Conservation (phyloP, 805 yeast genomes). For the Nakazawaea ishiwadae region DNA sequence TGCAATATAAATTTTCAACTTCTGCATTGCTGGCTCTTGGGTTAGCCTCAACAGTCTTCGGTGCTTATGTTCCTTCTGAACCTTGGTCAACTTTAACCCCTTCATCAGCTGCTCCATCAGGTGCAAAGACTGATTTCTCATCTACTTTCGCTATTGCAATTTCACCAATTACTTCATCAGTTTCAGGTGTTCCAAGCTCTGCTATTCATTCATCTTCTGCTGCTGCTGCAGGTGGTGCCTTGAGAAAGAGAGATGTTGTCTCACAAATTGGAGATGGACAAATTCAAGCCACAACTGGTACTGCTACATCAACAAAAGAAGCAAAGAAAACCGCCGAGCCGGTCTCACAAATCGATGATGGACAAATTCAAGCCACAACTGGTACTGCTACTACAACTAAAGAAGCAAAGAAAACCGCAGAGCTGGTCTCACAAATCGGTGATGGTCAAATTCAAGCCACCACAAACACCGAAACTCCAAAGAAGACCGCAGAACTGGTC, state of each 20-base stretch:
- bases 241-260: conserved; percentile 23
- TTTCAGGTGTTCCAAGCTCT: conserved; percentile 9
- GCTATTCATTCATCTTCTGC: conserved; percentile 24
- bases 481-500: conserved; percentile 29
- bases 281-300: conserved; percentile 33
- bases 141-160: conserved; percentile 66
- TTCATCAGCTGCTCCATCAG: conserved; percentile 38
- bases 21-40: conserved; percentile 18
- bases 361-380: conserved; percentile 53
- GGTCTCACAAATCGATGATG: conserved; percentile 56
- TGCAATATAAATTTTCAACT: conserved; percentile 5
- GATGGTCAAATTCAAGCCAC: conserved; percentile 60
- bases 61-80: conserved; percentile 49
- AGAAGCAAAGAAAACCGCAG: conserved; percentile 29
- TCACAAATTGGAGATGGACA: conserved; percentile 45
- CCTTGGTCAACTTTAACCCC: conserved; percentile 70
- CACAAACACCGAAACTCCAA: conserved; percentile 25
- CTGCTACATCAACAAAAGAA: conserved; percentile 26
- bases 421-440: conserved; percentile 48
- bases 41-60: conserved; percentile 32
- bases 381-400: conserved; percentile 24
- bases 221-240: conserved; percentile 22
- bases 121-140: conserved; percentile 53
- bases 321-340: conserved; percentile 32
- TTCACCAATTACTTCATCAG: conserved; percentile 34